Base-by-base conservation (phyloP, 352 stramenopile species). In the Phytopythium helicoides region DNA sequence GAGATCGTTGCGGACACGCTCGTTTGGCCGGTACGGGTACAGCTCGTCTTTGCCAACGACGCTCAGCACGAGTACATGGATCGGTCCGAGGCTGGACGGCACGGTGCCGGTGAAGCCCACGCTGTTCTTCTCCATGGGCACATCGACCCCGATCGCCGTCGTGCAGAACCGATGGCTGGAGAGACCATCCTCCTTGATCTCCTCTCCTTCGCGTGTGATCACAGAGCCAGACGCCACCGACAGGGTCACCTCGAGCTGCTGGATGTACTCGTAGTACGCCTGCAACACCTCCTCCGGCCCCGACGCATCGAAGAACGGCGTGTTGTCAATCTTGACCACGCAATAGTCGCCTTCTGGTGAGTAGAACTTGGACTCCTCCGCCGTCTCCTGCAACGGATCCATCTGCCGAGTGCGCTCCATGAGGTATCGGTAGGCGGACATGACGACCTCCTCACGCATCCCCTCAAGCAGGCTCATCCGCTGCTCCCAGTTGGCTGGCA, bases 81-180 rank as follows among this genome's bases (percentile, higher is more conserved):
- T 53, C 48, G 9, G 36, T 35, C 52, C 52, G 10, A 51, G 52
- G 15, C 64, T 48, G 14, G 67, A 38, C 19, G 65, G 40, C 6
- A 62, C 51, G 26, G 37, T 37, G 37, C 59, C 52, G 28, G 64
- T 72, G 41, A 81, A 81, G 3, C 71, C 15, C 11, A 73, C 41
- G 15, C 57, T 65, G 45, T 78, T 75, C n/a, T 57, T 70, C 53
- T 75, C 68, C 18, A 66, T 7, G 3, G 51, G 46, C 15, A 66
- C 56, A 23, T 61, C 44, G 3, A 58, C 50, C 6, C 56, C 49
- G 31, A 57, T 58, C 25, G 70, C 50, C 3, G 61, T 63, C 33
- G 71, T 71, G 7, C 79, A 67, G 18, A 84, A 58, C 16, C 73
- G 71, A 34, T 76, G 64, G 49, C 82, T 68, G 15, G 67, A 65